Evolutionary conservation across 2,329 filamentous ascomycete genomes (phyloP), one percentile per base, ranked within the genome.

Genomic region (Pyrenochaeta sp.): DNA sequence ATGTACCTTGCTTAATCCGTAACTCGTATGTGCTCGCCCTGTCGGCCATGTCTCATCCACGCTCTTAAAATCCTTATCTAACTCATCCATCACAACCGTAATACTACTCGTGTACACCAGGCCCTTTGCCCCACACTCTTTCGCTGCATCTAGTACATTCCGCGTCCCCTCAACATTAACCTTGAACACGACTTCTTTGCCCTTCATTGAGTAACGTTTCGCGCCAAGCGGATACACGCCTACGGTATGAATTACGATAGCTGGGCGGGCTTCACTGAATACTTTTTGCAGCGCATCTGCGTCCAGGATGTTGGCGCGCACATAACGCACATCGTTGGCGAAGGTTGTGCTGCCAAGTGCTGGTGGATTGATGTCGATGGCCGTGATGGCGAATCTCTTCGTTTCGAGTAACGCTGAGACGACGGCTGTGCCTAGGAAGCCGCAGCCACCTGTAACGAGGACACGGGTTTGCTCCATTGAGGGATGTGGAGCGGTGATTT

Each of bases 41-140:
- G 90, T 84, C 28, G 92, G 92, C 84, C 90, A 92, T 46, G 85
- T 82, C 83, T 98, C 94, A 77, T 93, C 90, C 64, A 92, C 92
- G 76, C 97, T 93, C 76, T 88, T 85, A 75, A 96, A 85, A 75
- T 97, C 91, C 59, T 81, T 86, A 60, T 84, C 82, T 28, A 81
- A 54, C 67, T 93, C 93, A 79, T 98, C 93, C 73, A 91, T 90
- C 64, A 97, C 83, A 61, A 97, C 90, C 59, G 92, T 96, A 52
- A 91, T 91, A 52, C 91, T 95, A 77, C 91, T 95, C 19, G 94
- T 98, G 79, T 94, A 97, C 46, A 98, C 91, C 64, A 98, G 88
- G 0, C 86, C 91, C 79, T 89, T 91, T 71, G 94, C 92, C 61
- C 86, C 89, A 37, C 78, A 85, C 65, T 86, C 82, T 72, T 86